phyloP scores from a whole-genome alignment of 2,329 filamentous ascomycete genomes.

The Dothistroma pini region DNA sequence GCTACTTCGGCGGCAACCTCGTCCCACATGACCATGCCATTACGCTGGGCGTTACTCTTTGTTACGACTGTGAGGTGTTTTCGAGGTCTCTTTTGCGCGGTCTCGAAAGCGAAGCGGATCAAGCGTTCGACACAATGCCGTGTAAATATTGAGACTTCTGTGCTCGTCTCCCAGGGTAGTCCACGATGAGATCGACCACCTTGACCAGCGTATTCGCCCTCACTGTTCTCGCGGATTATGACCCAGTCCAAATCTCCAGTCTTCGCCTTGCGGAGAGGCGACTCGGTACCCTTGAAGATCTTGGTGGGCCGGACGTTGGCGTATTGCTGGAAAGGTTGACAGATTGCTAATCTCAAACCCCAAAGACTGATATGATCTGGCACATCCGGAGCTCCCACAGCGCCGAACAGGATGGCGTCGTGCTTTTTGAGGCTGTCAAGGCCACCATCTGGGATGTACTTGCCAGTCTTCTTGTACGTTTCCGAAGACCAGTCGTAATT shows the following conservation, averaged over 20 bases:
- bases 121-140: slow-evolving; percentile 57
- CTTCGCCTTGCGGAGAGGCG: slow-evolving; percentile 52
- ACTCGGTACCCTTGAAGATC: slow-evolving; percentile 58
- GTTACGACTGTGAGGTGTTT: slow-evolving; percentile 62
- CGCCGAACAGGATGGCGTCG: slow-evolving; percentile 66
- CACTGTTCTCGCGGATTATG: slow-evolving; percentile 63
- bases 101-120: slow-evolving; percentile 62
- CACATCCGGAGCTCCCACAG: slow-evolving; percentile 59
- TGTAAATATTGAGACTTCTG: slow-evolving; percentile 62
- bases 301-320: slow-evolving; percentile 58
- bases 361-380: slow-evolving; percentile 51
- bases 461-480: slow-evolving; percentile 61
- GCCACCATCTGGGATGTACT: slow-evolving; percentile 61
- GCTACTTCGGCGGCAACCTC: slow-evolving; percentile 56
- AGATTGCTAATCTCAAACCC: slow-evolving; percentile 54
- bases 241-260: slow-evolving; percentile 63
- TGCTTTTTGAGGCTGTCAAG: slow-evolving; percentile 56
- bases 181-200: slow-evolving; percentile 59
- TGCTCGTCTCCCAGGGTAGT: slow-evolving; percentile 58
- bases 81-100: slow-evolving; percentile 53
- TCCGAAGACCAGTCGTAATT: slow-evolving; percentile 66
- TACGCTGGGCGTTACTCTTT: slow-evolving; percentile 63
- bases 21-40: slow-evolving; percentile 67
- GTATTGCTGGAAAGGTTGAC: slow-evolving; percentile 55
- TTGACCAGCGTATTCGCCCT: slow-evolving; percentile 64